Evolutionary conservation across 1,284 basidiomycete genomes (phyloP), one percentile per base, ranked within the genome.

Genomic region (Singerocomus rubriflavus): DNA sequence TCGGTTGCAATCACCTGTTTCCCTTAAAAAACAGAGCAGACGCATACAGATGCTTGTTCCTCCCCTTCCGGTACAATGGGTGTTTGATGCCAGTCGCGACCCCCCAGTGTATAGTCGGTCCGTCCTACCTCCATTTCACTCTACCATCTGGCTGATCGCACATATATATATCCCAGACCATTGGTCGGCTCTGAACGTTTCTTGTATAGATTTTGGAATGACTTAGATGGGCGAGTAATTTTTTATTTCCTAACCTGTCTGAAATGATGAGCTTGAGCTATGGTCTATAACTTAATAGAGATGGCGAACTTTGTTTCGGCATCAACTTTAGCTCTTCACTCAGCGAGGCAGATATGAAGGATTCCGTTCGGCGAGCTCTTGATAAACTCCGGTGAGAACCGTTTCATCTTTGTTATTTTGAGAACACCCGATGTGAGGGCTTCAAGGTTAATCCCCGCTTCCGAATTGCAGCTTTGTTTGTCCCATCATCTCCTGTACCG

Each of bases 381-480:
- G 31, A 56, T n/a, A 61, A 61, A 41, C 59, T 59, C 29, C 56
- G 59, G 59, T 61, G 44, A 46, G 50, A n/a, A 14, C 7, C 13
- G 13, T 29, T 40, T 32, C 33, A n/a, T 10, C 30, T 32, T 10
- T 2, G 12, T 11, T n/a, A n/a, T n/a, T n/a, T n/a, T n/a, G n/a
- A n/a, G n/a, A n/a, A n/a, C n/a, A 3, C 32, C 6, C 2, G 16
- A 5, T 39, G 8, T 21, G 26, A 16, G 12, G n/a, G n/a, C n/a
- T 5, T 9, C 16, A 6, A 45, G 5, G 12, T 6, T 9, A 25
- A 40, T 11, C 1, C 4, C 10, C 5, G 13, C 17, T 12, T 16
- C 3, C 14, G 9, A n/a, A 4, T 13, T 13, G 2, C 16, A 63
- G 61, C 7, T 60, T 63, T 33, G 44, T 61, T n/a, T 60, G 48